Evolutionary conservation across 768 basidiomycete genomes (phyloP).

Genomic region (Boletus sp.): DNA sequence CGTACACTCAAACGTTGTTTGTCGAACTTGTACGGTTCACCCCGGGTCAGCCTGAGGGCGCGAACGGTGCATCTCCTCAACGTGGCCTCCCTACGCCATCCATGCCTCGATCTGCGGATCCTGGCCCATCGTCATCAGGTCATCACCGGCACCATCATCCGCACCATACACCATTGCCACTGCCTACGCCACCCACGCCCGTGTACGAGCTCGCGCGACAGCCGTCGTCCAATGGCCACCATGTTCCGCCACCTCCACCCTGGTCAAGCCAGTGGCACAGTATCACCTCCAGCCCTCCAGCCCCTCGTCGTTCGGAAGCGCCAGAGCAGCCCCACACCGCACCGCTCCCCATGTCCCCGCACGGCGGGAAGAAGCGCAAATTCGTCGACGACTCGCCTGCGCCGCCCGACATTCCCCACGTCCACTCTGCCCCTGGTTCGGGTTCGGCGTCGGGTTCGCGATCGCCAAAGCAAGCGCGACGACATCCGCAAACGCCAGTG

Average conservation of each 20-base stretch:
- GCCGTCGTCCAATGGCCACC: constrained; percentile 33
- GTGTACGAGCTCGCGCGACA: constrained; percentile 33
- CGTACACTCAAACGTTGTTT: constrained; percentile 66
- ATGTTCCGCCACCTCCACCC: constrained; percentile 35
- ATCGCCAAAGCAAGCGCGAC: constrained; percentile 34
- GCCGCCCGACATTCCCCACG: constrained; percentile 17
- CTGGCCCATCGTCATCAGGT: constrained; percentile 31
- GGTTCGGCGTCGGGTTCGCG: constrained; percentile 22
- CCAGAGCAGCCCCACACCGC: constrained; percentile 18
- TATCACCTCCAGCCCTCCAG: constrained; percentile 12
- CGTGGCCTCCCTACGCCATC: constrained; percentile 17
- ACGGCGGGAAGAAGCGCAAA: constrained; percentile 35
- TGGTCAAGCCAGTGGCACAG: constrained; percentile 35
- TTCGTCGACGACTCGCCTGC: constrained; percentile 35
- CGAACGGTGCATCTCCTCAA: constrained; percentile 16
- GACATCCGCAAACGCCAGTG: constrained; percentile 35
- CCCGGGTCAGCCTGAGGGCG: constrained; percentile 31
- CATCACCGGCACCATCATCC: constrained; percentile 30
- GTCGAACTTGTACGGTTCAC: constrained; percentile 62
- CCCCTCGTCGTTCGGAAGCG: constrained; percentile 24
- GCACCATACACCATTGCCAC: constrained; percentile 31
- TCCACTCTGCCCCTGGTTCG: constrained; percentile 13
- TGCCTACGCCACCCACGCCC: constrained; percentile 35
- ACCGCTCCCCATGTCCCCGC: constrained; percentile 26
- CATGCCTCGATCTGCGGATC: constrained; percentile 24